Evolutionary conservation across 441 rosid genomes (phyloP).

Genomic region (Erodium texanum): DNA sequence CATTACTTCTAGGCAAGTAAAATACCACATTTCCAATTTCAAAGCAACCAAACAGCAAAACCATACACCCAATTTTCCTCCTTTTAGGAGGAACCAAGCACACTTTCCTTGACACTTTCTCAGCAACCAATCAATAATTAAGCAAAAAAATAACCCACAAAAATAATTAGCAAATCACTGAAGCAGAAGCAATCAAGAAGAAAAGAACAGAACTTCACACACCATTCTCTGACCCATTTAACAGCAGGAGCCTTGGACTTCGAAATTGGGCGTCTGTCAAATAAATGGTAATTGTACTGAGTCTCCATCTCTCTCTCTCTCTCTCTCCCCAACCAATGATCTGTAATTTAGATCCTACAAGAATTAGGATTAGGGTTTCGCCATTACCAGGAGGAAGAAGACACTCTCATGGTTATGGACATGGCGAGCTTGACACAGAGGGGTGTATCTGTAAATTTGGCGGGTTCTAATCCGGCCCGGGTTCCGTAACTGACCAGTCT

Average conservation of each 20-base stretch:
- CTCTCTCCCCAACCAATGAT: not conserved
- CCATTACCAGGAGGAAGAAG: not conserved
- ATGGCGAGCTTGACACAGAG: no score
- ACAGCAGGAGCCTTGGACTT: conserved; percentile 66
- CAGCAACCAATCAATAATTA: not conserved
- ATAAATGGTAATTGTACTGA: conserved; percentile 46
- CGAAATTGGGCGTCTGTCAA: conserved; percentile 64
- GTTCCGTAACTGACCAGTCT: not conserved
- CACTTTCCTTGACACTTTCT: not conserved
- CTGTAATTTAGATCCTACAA: not conserved
- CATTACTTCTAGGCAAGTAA: not conserved
- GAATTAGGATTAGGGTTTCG: conserved; percentile 6
- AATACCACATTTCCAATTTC: not conserved
- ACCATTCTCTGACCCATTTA: conserved; percentile 79
- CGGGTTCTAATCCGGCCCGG: not conserved
- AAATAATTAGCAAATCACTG: not conserved
- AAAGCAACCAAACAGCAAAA: conserved; percentile 2
- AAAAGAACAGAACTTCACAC: not conserved
- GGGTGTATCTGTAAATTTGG: no score
- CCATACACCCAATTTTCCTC: not conserved
- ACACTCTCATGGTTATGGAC: no score
- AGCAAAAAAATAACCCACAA: not conserved
- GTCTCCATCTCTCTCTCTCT: conserved; percentile 29
- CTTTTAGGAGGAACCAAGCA: not conserved
- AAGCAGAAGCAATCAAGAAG: not conserved